phyloP scores from a whole-genome alignment of 2,329 filamentous ascomycete species.

The Cladosporium sp. region DNA sequence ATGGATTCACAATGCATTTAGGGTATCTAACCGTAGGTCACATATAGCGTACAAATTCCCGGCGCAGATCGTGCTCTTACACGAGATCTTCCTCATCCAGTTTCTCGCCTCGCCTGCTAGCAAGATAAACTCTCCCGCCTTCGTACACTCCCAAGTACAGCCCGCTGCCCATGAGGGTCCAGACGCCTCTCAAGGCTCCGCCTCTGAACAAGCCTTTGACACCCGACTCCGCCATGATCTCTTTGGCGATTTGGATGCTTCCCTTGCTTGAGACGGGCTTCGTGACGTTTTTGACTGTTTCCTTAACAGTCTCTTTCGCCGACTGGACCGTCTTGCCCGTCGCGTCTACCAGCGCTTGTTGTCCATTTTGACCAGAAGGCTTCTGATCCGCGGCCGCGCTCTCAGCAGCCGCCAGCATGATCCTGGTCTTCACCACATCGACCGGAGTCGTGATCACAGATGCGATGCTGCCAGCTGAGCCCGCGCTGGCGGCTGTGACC shows the following conservation, averaged over 20 bases:
- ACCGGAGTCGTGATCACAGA: constrained; percentile 81
- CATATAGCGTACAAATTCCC: too few relatives aligned
- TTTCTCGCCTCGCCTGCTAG: constrained; percentile 37
- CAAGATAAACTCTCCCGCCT: constrained; percentile 56
- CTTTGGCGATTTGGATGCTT: constrained; percentile 54
- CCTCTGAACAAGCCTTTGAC: constrained; percentile 71
- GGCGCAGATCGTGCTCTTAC: constrained; percentile 4
- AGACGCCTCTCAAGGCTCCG: constrained; percentile 63
- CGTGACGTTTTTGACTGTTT: constrained; percentile 29
- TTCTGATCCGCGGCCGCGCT: constrained; percentile 21
- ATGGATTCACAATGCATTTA: too few relatives aligned
- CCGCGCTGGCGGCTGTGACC: constrained; percentile 69
- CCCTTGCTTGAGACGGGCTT: constrained; percentile 30
- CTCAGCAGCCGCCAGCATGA: constrained; percentile 66
- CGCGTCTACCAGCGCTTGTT: constrained; percentile 32
- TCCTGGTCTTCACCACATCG: constrained; percentile 82
- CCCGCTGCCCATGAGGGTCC: constrained; percentile 61
- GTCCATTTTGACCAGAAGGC: constrained; percentile 11
- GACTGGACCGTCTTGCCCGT: constrained; percentile 34
- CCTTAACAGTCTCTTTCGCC: constrained; percentile 25
- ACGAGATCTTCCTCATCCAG: constrained; percentile 29
- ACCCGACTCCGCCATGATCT: constrained; percentile 62
- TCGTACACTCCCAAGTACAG: constrained; percentile 85
- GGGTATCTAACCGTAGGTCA: too few relatives aligned
- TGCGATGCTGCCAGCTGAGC: constrained; percentile 64